phyloP scores from a whole-genome alignment of 345 rosid species.

The Sisymbrium irio region DNA sequence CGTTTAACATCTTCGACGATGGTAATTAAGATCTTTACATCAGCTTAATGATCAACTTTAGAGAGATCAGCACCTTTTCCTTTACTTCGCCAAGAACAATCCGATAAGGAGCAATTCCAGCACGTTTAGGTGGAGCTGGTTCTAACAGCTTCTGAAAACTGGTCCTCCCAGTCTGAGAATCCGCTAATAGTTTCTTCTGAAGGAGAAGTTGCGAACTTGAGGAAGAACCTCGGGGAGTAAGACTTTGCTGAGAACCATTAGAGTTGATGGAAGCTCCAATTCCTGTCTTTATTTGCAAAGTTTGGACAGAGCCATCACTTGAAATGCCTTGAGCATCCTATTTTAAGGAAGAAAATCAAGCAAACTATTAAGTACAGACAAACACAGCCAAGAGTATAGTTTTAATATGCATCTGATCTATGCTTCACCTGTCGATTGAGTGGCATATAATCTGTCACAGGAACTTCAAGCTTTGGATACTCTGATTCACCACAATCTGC shows the following conservation, averaged over 20 bases:
- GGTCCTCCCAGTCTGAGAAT: slow-evolving; percentile 77
- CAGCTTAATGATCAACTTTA: background rate
- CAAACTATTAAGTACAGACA: background rate
- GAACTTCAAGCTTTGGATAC: slow-evolving; percentile 74
- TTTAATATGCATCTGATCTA: slow-evolving; percentile 7
- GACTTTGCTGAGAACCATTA: slow-evolving; percentile 40
- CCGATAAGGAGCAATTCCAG: slow-evolving; percentile 90
- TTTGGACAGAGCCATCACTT: slow-evolving; percentile 26
- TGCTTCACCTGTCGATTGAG: slow-evolving; percentile 43
- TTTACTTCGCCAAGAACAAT: slow-evolving; percentile 91
- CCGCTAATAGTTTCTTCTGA: slow-evolving; percentile 78
- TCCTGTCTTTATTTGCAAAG: slow-evolving; percentile 27
- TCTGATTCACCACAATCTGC: slow-evolving; percentile 69
- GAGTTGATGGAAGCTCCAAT: slow-evolving; percentile 51
- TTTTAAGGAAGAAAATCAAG: background rate
- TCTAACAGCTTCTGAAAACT: slow-evolving; percentile 96
- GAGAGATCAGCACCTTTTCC: slow-evolving; percentile 63
- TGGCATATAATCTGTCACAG: slow-evolving; percentile 62
- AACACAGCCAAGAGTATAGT: slow-evolving; percentile 4
- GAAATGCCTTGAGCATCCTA: slow-evolving; percentile 49
- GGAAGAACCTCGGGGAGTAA: slow-evolving; percentile 41
- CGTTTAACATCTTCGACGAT: background rate
- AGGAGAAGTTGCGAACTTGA: slow-evolving; percentile 42
- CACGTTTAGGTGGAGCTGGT: slow-evolving; percentile 73
- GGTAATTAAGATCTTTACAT: background rate